These are phyloP conservation scores for Ogataea nitratoaversa DNA, from an alignment of 805 yeast genomes.

Conservation along the genomic window DNA sequence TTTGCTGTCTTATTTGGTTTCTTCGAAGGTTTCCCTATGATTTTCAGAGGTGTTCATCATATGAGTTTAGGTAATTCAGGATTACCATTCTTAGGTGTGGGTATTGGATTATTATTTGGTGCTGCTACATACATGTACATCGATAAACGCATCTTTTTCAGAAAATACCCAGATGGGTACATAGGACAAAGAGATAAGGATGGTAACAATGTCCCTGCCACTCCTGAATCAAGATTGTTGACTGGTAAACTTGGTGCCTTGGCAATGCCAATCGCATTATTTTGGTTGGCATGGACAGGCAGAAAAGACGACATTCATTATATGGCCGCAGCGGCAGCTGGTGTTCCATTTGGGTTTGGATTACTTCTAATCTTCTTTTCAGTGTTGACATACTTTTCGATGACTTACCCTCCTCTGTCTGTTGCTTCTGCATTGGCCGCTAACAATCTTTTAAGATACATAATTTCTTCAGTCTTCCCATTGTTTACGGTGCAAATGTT, in stretches of 20 bases:
- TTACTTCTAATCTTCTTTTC: constrained; percentile 68
- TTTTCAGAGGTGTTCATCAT: constrained; percentile 58
- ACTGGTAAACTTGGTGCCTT: constrained; percentile 66
- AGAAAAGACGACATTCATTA: constrained; percentile 52
- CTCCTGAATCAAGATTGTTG: constrained; percentile 59
- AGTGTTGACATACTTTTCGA: constrained; percentile 61
- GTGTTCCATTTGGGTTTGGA: constrained; percentile 76
- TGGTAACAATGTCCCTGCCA: constrained; percentile 49
- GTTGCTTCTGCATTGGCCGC: constrained; percentile 92
- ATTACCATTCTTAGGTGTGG: constrained; percentile 67
- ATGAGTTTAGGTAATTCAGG: constrained; percentile 64
- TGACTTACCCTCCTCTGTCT: constrained; percentile 67
- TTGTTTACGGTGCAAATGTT: constrained; percentile 85
- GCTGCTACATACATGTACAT: constrained; percentile 44
- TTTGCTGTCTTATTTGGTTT: constrained; percentile 77
- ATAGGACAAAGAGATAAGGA: constrained; percentile 49
- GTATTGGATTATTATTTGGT: constrained; percentile 60
- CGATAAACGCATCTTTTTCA: constrained; percentile 48
- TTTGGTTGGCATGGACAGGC: constrained; percentile 83
- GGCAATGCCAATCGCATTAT: constrained; percentile 61
- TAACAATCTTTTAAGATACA: constrained; percentile 72
- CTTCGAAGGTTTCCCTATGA: constrained; percentile 75
- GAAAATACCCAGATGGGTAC: constrained; percentile 59
- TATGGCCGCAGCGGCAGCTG: constrained; percentile 74
- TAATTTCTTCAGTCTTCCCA: constrained; percentile 77